These are phyloP conservation scores for Colletotrichum chrysophilum DNA, from an alignment of 2,329 filamentous ascomycete genomes.

Conservation along the genomic window DNA sequence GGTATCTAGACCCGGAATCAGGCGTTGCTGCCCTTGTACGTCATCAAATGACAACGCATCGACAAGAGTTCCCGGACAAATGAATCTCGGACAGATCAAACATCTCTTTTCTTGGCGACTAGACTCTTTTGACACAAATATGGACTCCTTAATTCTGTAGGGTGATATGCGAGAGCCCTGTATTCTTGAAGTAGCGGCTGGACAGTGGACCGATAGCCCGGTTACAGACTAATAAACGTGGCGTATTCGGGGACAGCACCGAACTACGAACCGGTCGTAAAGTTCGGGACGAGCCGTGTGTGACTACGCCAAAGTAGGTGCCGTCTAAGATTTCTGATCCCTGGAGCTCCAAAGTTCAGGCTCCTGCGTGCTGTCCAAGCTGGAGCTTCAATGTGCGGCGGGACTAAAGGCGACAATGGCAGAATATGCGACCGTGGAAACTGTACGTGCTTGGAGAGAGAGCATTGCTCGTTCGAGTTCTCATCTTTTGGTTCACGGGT, in stretches of 20 bases:
- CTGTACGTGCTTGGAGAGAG: rapidly evolving
- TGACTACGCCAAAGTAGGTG: neutral
- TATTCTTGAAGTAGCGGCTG: neutral
- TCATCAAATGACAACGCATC: neutral
- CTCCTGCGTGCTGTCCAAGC: neutral
- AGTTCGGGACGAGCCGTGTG: neutral
- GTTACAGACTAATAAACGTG: neutral
- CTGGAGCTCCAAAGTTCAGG: neutral
- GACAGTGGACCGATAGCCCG: neutral
- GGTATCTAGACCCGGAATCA: neutral
- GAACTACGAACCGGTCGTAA: neutral
- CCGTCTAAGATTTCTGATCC: neutral
- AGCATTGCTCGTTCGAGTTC: neutral
- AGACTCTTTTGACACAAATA: neutral
- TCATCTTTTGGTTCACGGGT: neutral
- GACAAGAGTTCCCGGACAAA: neutral
- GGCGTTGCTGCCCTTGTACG: neutral
- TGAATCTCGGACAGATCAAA: neutral
- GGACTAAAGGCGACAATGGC: no score
- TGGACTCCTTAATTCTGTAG: neutral
- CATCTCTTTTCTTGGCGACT: neutral
- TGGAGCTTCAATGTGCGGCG: neutral
- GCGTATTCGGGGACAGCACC: neutral
- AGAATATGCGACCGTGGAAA: neutral
- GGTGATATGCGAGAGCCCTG: neutral